These are phyloP conservation scores for Centella asiatica DNA, from an alignment of 129 eudicot genomes.

Conservation along the genomic window DNA sequence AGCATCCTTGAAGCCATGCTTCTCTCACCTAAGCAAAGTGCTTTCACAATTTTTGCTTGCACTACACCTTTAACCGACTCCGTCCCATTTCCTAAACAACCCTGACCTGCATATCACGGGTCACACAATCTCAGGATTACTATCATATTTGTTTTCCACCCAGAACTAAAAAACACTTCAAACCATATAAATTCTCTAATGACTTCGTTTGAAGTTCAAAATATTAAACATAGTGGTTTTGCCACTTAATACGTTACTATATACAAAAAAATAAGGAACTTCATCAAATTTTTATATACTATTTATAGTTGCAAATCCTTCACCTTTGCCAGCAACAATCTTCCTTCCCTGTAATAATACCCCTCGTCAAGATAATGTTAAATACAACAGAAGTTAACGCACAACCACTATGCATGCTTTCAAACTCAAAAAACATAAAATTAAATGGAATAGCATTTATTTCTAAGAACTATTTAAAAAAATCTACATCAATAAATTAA, in stretches of 20 bases:
- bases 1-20: conserved; percentile 44
- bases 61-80: conserved; percentile 20
- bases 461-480: background rate
- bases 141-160: background rate
- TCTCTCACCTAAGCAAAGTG: conserved; percentile 66
- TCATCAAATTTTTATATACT: conserved; percentile 31
- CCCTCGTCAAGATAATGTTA: conserved; percentile 7
- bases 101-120: conserved; percentile 21
- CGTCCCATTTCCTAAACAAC: conserved; percentile 24
- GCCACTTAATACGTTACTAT: no score
- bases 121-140: background rate
- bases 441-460: no score
- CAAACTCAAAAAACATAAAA: background rate
- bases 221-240: no score
- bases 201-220: background rate
- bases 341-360: conserved; percentile 25
- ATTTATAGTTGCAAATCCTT: conserved; percentile 18
- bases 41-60: conserved; percentile 46
- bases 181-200: background rate
- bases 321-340: conserved; percentile 12
- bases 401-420: background rate
- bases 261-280: no score
- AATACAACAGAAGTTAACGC: background rate
- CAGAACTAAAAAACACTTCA: background rate
- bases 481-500: background rate